Percentiles rank a stretch among this genome's conserved stretches.
Conservation (phyloP, 1,284 basidiomycete species). For the Cystobasidium pallidum region DNA sequence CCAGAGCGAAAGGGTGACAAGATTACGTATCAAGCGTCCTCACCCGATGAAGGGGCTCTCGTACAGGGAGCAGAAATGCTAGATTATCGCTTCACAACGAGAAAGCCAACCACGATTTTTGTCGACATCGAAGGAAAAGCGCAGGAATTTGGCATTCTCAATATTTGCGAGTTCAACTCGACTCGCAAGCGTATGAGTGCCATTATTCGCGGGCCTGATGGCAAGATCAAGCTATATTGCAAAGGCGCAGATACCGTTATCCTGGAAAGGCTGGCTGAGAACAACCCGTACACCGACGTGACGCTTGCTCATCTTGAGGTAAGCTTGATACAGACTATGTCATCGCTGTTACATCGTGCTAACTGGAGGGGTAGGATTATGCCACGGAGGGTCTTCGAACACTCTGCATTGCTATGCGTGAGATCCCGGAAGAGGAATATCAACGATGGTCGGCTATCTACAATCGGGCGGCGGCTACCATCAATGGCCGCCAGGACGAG, state of each 20-base stretch:
- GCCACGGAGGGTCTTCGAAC: conserved; percentile 96
- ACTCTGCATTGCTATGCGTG: conserved; percentile 91
- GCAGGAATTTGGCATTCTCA: conserved; percentile 87
- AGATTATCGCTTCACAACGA: conserved; percentile 92
- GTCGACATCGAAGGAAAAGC: conserved; percentile 61
- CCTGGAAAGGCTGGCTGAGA: conserved; percentile 74
- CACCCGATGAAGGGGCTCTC: conserved; percentile 95
- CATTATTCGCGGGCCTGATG: conserved; percentile 81
- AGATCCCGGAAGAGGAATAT: conserved; percentile 89
- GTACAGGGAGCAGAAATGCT: conserved; percentile 91
- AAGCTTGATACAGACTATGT: conserved; percentile 62
- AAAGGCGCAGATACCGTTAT: conserved; percentile 99
- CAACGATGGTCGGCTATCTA: conserved; percentile 84
- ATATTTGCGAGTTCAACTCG: conserved; percentile 98
- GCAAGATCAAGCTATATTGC: conserved; percentile 90
- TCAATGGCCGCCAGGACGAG: conserved; percentile 89
- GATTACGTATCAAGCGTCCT: conserved; percentile 86
- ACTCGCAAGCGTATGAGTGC: conserved; percentile 98
- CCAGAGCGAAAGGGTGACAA: conserved; percentile 77
- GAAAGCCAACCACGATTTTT: conserved; percentile 60
- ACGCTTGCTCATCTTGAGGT: conserved; percentile 79
- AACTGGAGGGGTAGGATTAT: conserved; percentile 68
- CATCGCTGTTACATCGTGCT: not conserved
- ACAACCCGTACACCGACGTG: conserved; percentile 82
- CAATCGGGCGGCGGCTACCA: conserved; percentile 85